These are phyloP conservation scores for Tephrocybe sp. DNA, from an alignment of 768 basidiomycete species.

Conservation along the genomic window DNA sequence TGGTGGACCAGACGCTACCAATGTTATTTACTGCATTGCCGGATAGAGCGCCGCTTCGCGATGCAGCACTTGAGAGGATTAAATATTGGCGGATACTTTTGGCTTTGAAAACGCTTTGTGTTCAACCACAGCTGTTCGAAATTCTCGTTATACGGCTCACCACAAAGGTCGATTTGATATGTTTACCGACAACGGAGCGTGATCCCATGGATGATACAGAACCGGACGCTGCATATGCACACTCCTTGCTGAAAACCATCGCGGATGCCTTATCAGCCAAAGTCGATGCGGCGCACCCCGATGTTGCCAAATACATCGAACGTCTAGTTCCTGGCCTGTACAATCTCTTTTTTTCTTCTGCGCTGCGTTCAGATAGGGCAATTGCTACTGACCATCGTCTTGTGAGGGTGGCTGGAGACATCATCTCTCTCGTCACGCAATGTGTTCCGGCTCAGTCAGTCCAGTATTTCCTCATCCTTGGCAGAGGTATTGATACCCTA, in stretches of 20 bases:
- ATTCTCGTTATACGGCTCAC: slow-evolving; percentile 73
- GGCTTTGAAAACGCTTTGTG: slow-evolving; percentile 69
- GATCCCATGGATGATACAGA: slow-evolving; percentile 40
- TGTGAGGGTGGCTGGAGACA: slow-evolving; percentile 57
- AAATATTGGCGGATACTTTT: slow-evolving; percentile 67
- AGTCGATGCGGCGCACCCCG: slow-evolving; percentile 51
- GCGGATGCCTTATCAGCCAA: slow-evolving; percentile 53
- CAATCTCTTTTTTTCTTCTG: slow-evolving; percentile 52
- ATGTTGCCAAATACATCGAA: slow-evolving; percentile 81
- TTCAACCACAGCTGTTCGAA: slow-evolving; percentile 78
- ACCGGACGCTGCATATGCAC: slow-evolving; percentile 77
- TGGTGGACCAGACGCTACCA: slow-evolving; percentile 77
- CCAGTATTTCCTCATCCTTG: not conserved
- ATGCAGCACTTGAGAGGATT: slow-evolving; percentile 52
- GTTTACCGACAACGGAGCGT: slow-evolving; percentile 28
- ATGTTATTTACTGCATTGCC: slow-evolving; percentile 76
- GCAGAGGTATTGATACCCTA: slow-evolving; percentile 3
- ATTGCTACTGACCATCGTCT: slow-evolving; percentile 47
- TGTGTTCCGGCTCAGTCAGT: slow-evolving; percentile 65
- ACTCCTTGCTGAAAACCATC: slow-evolving; percentile 75
- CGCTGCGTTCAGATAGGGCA: slow-evolving; percentile 26
- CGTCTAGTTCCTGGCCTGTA: slow-evolving; percentile 70
- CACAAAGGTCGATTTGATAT: slow-evolving; percentile 74
- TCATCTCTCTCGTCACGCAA: slow-evolving; percentile 68
- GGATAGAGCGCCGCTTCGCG: slow-evolving; percentile 53